Conservation (phyloP, 2,329 filamentous ascomycete species). For the Pestalotiopsis sp. region DNA sequence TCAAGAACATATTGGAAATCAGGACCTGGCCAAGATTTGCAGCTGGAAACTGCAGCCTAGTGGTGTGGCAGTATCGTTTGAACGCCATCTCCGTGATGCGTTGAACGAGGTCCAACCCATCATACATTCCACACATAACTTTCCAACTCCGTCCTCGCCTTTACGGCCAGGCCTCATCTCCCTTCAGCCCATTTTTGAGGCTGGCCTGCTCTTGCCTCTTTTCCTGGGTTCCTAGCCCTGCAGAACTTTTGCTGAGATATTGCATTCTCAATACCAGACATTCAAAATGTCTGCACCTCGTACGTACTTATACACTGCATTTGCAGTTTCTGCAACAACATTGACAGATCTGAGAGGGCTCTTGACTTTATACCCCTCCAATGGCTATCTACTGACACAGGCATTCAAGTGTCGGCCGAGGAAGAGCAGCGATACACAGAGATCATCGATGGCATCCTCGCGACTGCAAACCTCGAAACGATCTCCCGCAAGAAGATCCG, state of each 20-base stretch:
- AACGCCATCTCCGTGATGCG: not conserved
- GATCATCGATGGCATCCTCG: conserved; percentile 63
- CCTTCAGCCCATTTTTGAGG: not conserved
- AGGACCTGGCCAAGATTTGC: not conserved
- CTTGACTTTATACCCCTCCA: not conserved
- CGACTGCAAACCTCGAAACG: conserved; percentile 60
- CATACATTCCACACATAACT: not conserved
- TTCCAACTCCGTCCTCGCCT: not conserved
- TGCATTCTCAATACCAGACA: not conserved
- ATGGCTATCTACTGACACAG: not conserved
- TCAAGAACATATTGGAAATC: not conserved
- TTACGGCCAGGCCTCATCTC: not conserved
- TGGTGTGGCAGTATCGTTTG: not conserved
- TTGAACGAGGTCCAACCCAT: not conserved
- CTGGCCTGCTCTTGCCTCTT: not conserved
- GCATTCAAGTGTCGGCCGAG: conserved; percentile 28
- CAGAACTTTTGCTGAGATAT: not conserved
- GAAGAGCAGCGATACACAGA: conserved; percentile 55
- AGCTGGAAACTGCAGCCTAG: not conserved
- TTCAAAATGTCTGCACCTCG: conserved; percentile 6
- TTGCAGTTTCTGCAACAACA: not conserved
- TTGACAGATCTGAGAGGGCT: not conserved
- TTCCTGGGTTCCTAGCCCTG: not conserved
- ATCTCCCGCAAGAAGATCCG: conserved; percentile 66
- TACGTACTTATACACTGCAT: not conserved